Evolutionary conservation across 495 filamentous ascomycete genomes (phyloP).

Genomic region (Penicillium canescens): DNA sequence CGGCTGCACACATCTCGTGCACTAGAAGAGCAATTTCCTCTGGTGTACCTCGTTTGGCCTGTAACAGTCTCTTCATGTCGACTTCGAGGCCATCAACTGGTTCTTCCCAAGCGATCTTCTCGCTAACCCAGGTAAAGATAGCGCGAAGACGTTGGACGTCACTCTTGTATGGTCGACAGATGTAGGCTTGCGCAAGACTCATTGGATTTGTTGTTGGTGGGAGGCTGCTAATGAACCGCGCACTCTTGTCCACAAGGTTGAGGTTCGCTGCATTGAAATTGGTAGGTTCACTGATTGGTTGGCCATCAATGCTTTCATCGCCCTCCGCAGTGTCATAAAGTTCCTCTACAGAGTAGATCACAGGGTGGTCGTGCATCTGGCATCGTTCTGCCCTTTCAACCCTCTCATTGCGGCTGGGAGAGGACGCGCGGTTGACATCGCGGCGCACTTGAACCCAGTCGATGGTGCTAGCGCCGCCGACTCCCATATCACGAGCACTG

Average conservation of each 20-base stretch:
- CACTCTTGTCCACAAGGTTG: conserved; percentile 88
- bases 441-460: conserved; percentile 97
- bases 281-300: conserved; percentile 77
- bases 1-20: conserved; percentile 88
- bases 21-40: conserved; percentile 89
- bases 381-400: conserved; percentile 86
- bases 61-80: conserved; percentile 80
- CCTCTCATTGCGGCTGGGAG: conserved; percentile 83
- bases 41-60: conserved; percentile 80
- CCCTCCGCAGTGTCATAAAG: conserved; percentile 84
- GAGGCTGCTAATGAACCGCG: conserved; percentile 85
- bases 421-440: conserved; percentile 93
- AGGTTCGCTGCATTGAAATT: conserved; percentile 81
- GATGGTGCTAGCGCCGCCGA: conserved; percentile 54
- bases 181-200: conserved; percentile 84
- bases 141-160: conserved; percentile 91
- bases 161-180: conserved; percentile 92
- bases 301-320: conserved; percentile 84
- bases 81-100: conserved; percentile 74
- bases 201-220: conserved; percentile 85
- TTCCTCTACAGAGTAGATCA: conserved; percentile 85
- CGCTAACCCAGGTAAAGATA: conserved; percentile 95
- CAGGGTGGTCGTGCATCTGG: conserved; percentile 90
- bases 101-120: conserved; percentile 96
- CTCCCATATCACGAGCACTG: conserved; percentile 66